A percentile compares a stretch with the other conserved stretches of the same genome.
phyloP scores from a whole-genome alignment of 257 asterid species.

The Penstemon newberryi region DNA sequence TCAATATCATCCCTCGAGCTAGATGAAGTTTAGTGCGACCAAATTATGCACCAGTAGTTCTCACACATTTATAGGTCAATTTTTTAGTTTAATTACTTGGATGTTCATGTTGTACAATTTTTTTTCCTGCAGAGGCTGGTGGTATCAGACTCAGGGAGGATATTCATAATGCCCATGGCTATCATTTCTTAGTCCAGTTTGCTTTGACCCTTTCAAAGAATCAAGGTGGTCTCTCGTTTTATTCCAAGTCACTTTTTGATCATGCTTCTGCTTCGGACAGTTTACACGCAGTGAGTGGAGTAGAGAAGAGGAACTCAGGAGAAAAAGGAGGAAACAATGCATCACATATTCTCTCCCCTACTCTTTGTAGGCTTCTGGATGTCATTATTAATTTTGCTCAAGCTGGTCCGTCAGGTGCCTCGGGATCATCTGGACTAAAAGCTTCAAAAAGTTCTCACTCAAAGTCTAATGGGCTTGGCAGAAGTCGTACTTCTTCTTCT shows the following conservation, averaged over 20 bases:
- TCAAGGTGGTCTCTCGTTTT: constrained; percentile 47
- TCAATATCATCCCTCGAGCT: constrained; percentile 16
- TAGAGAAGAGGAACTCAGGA: constrained; percentile 34
- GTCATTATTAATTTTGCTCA: constrained; percentile 79
- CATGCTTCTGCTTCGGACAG: constrained; percentile 46
- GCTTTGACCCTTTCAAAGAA: constrained; percentile 75
- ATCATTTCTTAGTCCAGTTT: constrained; percentile 94
- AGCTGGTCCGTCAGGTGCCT: constrained; percentile 64
- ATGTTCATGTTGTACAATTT: constrained; percentile 43
- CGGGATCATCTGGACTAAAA: constrained; percentile 42
- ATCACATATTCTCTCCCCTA: constrained; percentile 65
- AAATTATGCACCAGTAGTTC: constrained; percentile 23
- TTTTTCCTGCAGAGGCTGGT: constrained; percentile 79
- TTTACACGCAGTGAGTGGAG: constrained; percentile 36
- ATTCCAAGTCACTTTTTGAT: constrained; percentile 40
- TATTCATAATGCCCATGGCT: constrained; percentile 97
- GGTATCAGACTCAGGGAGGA: constrained; percentile 89
- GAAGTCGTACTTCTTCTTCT: constrained; percentile 73
- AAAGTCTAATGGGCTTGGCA: constrained; percentile 59
- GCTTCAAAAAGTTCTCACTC: constrained; percentile 57
- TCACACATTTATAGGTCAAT: constrained; percentile 8
- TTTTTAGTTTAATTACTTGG: constrained; percentile 20
- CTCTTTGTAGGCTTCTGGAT: constrained; percentile 88
- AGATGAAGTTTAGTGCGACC: constrained; percentile 5
- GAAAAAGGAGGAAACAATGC: constrained; percentile 47